A percentile compares a stretch with the other conserved stretches of the same genome.
Evolutionary conservation across 345 rosid genomes (phyloP).

Genomic region (Reutealis trisperma): DNA sequence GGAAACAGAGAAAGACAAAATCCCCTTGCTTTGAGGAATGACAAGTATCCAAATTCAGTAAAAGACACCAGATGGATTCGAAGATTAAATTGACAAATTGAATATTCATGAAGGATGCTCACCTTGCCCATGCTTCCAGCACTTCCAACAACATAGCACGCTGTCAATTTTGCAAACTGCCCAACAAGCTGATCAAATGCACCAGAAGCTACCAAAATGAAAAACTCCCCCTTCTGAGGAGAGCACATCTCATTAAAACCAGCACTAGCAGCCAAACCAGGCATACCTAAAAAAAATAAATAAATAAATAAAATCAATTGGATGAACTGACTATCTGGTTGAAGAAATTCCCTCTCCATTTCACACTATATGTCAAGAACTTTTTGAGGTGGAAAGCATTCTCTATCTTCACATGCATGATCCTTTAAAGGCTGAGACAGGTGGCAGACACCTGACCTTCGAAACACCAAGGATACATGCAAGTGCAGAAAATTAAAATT

Average conservation of each 20-base stretch:
- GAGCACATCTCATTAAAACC: slow-evolving; percentile 19
- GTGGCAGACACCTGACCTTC: too few relatives aligned
- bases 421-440: too few relatives aligned
- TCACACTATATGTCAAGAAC: too few relatives aligned
- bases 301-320: background rate
- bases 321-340: too few relatives aligned
- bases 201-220: slow-evolving; percentile 16
- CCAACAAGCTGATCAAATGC: slow-evolving; percentile 24
- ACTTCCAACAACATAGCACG: slow-evolving; percentile 25
- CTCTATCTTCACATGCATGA: too few relatives aligned
- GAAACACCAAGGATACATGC: too few relatives aligned
- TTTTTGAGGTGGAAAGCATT: too few relatives aligned
- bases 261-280: slow-evolving; percentile 15
- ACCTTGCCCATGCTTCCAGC: slow-evolving; percentile 20
- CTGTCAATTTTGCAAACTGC: slow-evolving; percentile 18
- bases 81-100: background rate
- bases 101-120: background rate
- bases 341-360: too few relatives aligned
- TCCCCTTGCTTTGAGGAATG: background rate
- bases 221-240: slow-evolving; percentile 22
- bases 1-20: background rate
- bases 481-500: too few relatives aligned
- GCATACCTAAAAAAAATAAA: slow-evolving; percentile 17
- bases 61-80: background rate
- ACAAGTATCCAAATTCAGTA: background rate